Conservation (phyloP, 108 stramenopile species). For the Tribonema minus region DNA sequence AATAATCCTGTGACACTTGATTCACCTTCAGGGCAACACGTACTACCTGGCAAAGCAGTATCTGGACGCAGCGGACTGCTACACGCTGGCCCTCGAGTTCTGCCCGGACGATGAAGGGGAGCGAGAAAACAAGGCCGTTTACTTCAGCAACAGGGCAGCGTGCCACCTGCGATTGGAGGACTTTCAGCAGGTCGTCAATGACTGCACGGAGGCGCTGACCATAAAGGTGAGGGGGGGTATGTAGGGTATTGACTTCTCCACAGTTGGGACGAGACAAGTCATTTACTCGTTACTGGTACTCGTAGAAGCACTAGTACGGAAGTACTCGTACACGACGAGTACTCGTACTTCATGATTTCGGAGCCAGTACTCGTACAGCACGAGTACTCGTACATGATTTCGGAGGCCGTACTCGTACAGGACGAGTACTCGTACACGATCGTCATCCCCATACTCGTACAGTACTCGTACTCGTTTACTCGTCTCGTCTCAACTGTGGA, state of each 20-base stretch:
- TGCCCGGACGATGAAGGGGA: constrained; percentile 26
- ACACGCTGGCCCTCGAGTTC: constrained; percentile 36
- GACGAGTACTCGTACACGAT: too few relatives aligned
- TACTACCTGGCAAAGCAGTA: neutral
- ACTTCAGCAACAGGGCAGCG: constrained; percentile 39
- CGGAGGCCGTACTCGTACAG: neutral
- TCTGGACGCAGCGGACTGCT: constrained; percentile 39
- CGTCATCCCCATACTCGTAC: too few relatives aligned
- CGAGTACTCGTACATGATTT: neutral
- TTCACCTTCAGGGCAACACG: neutral
- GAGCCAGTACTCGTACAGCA: neutral
- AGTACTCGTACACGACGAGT: too few relatives aligned
- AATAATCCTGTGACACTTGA: neutral
- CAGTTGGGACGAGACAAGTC: too few relatives aligned
- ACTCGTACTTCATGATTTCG: neutral
- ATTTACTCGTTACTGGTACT: too few relatives aligned
- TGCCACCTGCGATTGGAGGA: constrained; percentile 15
- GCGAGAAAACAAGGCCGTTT: constrained; percentile 17
- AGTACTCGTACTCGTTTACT: too few relatives aligned
- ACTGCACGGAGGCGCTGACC: constrained; percentile 40
- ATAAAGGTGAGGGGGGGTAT: neutral
- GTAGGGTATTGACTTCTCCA: too few relatives aligned
- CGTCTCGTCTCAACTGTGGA: too few relatives aligned
- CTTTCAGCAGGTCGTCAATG: constrained; percentile 15
- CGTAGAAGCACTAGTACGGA: too few relatives aligned